Conservation (phyloP, 148 eudicot genomes). For the Camellia granthamiana region DNA sequence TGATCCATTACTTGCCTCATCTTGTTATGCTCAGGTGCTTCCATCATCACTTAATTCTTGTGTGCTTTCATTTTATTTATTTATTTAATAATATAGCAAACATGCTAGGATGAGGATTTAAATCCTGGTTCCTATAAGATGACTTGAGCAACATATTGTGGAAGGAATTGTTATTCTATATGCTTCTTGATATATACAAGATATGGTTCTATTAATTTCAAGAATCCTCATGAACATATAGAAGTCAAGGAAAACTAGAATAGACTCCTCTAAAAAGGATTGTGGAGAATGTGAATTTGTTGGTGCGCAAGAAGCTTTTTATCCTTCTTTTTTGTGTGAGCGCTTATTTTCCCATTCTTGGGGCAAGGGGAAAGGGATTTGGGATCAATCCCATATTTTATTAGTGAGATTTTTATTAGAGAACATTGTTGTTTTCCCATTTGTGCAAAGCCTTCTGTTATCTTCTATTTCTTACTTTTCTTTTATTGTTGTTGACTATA, state of each 20-base stretch:
- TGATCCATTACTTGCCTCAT: constrained; percentile 1
- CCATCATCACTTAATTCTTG: background rate
- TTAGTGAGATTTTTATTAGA: background rate
- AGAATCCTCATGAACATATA: background rate
- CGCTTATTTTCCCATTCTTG: background rate
- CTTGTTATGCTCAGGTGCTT: constrained; percentile 2
- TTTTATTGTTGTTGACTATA: background rate
- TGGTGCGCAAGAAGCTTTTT: background rate
- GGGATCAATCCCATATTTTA: background rate
- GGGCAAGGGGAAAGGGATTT: background rate
- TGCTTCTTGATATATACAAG: background rate
- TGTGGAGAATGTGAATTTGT: background rate
- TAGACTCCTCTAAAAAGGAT: background rate
- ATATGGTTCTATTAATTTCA: background rate
- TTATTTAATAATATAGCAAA: background rate
- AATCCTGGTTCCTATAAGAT: background rate
- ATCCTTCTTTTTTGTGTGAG: background rate
- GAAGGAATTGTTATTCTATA: background rate
- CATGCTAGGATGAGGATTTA: background rate
- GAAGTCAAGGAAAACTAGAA: background rate
- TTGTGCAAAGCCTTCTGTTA: background rate
- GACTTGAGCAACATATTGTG: background rate
- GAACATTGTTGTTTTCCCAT: background rate
- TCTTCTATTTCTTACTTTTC: background rate
- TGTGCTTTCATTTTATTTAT: background rate